phyloP scores from a whole-genome alignment of 768 basidiomycete genomes.

The Inosperma sp. region DNA sequence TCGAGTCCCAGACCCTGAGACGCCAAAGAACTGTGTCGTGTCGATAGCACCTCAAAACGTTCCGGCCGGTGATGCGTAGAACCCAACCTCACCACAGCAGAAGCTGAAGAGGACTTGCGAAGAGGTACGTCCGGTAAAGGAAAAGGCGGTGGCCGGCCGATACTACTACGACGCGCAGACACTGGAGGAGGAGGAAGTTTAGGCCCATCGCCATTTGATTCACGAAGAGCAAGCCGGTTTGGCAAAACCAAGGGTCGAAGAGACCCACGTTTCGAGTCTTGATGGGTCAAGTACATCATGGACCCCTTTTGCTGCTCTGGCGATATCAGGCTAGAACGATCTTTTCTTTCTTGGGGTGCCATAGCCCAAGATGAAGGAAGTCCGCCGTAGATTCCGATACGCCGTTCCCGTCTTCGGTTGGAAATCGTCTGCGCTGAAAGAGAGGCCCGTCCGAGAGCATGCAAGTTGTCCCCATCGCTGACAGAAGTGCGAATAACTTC shows the following conservation, averaged over 20 bases:
- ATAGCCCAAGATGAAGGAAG: neutral
- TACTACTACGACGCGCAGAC: slow-evolving; percentile 1
- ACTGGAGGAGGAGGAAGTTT: neutral
- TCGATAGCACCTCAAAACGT: neutral
- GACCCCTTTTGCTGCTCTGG: too few relatives aligned
- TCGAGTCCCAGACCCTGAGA: too few relatives aligned
- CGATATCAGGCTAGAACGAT: neutral
- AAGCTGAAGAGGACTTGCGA: neutral
- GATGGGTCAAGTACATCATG: too few relatives aligned
- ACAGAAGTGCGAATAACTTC: too few relatives aligned
- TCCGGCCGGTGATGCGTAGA: neutral
- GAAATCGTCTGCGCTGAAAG: neutral
- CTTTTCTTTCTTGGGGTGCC: neutral
- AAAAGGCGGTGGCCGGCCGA: slow-evolving; percentile 6
- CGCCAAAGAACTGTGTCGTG: neutral
- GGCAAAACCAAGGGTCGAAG: slow-evolving; percentile 12
- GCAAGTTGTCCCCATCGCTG: neutral
- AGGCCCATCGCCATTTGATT: neutral
- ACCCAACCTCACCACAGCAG: neutral
- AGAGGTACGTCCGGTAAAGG: slow-evolving; percentile 8
- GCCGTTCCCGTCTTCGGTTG: neutral
- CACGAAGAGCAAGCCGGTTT: slow-evolving; percentile 8
- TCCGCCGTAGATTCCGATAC: slow-evolving; percentile 3
- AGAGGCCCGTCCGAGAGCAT: neutral
- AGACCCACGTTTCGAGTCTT: slow-evolving; percentile 4